Percentiles rank a stretch among this genome's conserved stretches.
These are phyloP conservation scores for Pelargonium cotyledonis DNA, from an alignment of 441 rosid genomes.

Conservation along the genomic window DNA sequence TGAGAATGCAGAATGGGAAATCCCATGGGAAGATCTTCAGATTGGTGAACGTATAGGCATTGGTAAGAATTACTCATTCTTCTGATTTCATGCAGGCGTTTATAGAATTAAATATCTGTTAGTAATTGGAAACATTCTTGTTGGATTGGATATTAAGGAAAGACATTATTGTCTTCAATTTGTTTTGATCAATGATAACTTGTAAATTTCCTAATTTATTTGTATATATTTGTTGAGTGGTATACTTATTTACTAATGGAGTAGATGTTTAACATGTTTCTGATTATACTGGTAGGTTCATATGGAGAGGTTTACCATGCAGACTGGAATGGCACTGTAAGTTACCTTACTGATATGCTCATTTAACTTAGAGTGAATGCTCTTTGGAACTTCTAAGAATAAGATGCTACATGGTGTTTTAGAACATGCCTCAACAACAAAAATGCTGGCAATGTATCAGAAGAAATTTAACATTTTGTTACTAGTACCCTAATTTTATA, in stretches of 20 bases:
- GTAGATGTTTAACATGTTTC: neutral
- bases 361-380: neutral
- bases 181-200: neutral
- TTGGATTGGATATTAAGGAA: constrained; percentile 3
- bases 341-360: neutral
- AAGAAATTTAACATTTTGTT: neutral
- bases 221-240: neutral
- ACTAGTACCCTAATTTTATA: neutral
- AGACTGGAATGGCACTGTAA: constrained; percentile 6
- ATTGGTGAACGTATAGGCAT: constrained; percentile 97
- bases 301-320: constrained; percentile 9
- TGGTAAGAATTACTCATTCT: constrained; percentile 43
- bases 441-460: neutral
- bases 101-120: constrained; percentile 1
- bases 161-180: neutral
- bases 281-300: neutral
- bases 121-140: neutral
- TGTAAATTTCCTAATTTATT: neutral
- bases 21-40: constrained; percentile 91
- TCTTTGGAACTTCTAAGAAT: neutral
- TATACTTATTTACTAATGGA: neutral
- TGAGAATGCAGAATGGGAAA: constrained; percentile 87
- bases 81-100: neutral
- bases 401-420: neutral
- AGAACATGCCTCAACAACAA: neutral